Conservation (phyloP, 306 rosid species). For the Ormosia semicastrata region DNA sequence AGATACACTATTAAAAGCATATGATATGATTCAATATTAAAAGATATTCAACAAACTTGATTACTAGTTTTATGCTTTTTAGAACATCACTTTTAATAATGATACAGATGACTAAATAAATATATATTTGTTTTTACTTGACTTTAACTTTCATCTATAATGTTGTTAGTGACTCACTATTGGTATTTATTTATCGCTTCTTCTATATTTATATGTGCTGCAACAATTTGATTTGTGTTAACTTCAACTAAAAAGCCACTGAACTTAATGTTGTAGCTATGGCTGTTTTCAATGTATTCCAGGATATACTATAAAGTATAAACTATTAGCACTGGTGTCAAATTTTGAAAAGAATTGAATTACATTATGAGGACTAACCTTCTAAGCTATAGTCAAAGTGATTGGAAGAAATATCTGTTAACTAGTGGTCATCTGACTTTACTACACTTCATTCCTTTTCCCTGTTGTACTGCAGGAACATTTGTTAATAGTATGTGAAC, state of each 20-base stretch:
- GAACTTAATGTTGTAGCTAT: background rate
- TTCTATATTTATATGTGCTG: background rate
- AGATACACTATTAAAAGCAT: too few relatives aligned
- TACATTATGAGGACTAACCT: background rate
- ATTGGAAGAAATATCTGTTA: slow-evolving; percentile 6
- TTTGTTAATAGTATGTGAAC: slow-evolving; percentile 94
- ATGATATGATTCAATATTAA: too few relatives aligned
- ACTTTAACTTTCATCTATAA: background rate
- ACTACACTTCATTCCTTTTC: background rate
- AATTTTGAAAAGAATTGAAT: slow-evolving; percentile 1
- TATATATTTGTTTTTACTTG: background rate
- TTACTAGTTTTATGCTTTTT: background rate
- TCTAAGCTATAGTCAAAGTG: background rate
- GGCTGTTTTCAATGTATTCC: slow-evolving; percentile 4
- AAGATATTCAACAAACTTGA: background rate
- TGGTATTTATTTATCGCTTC: background rate
- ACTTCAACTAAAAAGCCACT: background rate
- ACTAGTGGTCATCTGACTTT: background rate
- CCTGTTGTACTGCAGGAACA: slow-evolving; percentile 70
- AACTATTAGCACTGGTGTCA: background rate
- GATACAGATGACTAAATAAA: background rate
- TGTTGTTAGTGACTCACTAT: background rate
- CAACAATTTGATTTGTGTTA: background rate
- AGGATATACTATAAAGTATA: slow-evolving; percentile 30
- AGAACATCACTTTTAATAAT: background rate